Conservation (phyloP, 1,284 basidiomycete species). For the Boletus sp. region DNA sequence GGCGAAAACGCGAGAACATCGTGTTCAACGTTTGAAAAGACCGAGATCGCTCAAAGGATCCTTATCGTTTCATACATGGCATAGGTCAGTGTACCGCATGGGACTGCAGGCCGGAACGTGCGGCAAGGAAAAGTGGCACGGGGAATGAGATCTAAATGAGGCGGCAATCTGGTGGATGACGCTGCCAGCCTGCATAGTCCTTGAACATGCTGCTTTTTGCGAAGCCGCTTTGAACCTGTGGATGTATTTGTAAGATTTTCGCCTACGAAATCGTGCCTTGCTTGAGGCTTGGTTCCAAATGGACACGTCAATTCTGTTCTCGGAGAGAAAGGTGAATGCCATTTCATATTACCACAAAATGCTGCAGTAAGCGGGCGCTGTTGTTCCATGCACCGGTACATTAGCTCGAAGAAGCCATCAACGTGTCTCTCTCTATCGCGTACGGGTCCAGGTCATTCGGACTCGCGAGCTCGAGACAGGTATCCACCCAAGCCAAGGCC, state of each 20-base stretch:
- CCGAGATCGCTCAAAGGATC: no score
- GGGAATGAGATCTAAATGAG: no score
- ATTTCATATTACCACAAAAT: constrained; percentile 7
- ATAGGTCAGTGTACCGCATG: neutral
- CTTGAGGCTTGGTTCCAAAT: neutral
- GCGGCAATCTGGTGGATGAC: neutral
- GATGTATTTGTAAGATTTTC: neutral
- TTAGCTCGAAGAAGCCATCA: constrained; percentile 19
- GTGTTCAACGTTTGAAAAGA: no score
- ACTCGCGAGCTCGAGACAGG: constrained; percentile 55
- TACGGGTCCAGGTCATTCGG: constrained; percentile 22
- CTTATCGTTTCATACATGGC: neutral
- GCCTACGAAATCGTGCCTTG: neutral
- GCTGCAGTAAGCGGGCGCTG: neutral
- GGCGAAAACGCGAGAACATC: neutral
- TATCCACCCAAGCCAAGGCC: constrained; percentile 77
- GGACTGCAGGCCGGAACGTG: neutral
- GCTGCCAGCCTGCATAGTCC: neutral
- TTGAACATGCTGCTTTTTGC: neutral
- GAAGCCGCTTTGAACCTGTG: neutral
- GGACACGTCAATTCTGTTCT: neutral
- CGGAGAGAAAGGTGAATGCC: neutral
- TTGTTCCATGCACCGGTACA: neutral
- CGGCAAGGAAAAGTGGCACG: no score
- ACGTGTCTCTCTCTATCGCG: constrained; percentile 18